Percentiles rank a stretch among this genome's conserved stretches.
Evolutionary conservation across 805 yeast genomes (phyloP).

Genomic region (Hanseniaspora taiwanica): DNA sequence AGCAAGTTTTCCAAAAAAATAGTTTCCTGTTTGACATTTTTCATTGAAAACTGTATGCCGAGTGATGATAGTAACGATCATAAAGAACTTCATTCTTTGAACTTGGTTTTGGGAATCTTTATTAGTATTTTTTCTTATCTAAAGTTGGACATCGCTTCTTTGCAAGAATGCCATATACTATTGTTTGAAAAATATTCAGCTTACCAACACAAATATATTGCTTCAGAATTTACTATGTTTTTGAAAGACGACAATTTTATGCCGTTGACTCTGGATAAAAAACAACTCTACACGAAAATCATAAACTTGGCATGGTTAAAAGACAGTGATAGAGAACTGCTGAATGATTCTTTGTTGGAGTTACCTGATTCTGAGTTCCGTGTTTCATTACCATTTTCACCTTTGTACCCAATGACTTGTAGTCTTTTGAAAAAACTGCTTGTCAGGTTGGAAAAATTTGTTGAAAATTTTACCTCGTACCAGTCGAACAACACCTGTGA

Average conservation of each 20-base stretch:
- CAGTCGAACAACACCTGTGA: constrained; percentile 33
- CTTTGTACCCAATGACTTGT: constrained; percentile 78
- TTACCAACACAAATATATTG: constrained; percentile 40
- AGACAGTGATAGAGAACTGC: constrained; percentile 31
- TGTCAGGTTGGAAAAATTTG: constrained; percentile 47
- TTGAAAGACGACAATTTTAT: constrained; percentile 75
- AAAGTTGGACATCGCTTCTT: constrained; percentile 41
- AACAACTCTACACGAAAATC: constrained; percentile 47
- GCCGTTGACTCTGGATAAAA: constrained; percentile 63
- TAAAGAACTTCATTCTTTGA: constrained; percentile 39
- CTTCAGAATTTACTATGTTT: constrained; percentile 43
- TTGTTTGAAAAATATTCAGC: constrained; percentile 51
- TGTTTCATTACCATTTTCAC: constrained; percentile 72
- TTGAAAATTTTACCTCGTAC: constrained; percentile 52
- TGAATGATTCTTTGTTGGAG: constrained; percentile 4
- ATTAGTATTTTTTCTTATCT: constrained; percentile 66
- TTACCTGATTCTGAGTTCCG: constrained; percentile 30
- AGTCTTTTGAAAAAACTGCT: constrained; percentile 57
- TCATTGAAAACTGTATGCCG: constrained; percentile 27
- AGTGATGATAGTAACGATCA: constrained; percentile 24
- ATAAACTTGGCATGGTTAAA: constrained; percentile 59
- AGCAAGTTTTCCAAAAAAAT: constrained; percentile 49
- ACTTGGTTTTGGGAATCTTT: constrained; percentile 54
- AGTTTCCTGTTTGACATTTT: constrained; percentile 41
- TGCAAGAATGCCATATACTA: constrained; percentile 48